Percentiles rank a stretch among this genome's conserved stretches.
Conservation (phyloP, 345 rosid species). For the Nasturtium officinale region DNA sequence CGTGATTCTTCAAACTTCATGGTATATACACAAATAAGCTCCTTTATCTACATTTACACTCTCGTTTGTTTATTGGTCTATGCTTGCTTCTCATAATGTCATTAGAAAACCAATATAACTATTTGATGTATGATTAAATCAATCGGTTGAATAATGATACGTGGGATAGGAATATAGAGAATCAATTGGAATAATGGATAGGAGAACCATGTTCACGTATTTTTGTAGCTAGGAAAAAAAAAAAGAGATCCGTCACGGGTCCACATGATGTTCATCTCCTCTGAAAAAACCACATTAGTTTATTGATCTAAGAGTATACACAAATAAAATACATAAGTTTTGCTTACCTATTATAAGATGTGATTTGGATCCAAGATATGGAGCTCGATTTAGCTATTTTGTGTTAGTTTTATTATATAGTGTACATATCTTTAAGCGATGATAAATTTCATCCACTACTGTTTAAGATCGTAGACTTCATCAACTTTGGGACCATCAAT, state of each 20-base stretch:
- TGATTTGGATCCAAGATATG: slow-evolving; percentile 21
- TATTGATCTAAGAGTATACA: not conserved
- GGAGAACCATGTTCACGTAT: slow-evolving; percentile 18
- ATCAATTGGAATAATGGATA: not conserved
- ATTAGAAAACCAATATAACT: not conserved
- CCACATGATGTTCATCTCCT: slow-evolving; percentile 13
- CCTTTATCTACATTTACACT: not conserved
- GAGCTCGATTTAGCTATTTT: not conserved
- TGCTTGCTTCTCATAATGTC: not conserved
- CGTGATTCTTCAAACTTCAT: not conserved
- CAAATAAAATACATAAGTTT: not conserved
- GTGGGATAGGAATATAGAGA: slow-evolving; percentile 9
- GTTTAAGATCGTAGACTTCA: slow-evolving; percentile 2
- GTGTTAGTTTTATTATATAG: not conserved
- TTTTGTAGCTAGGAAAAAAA: slow-evolving; percentile 17
- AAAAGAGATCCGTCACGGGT: slow-evolving; percentile 17
- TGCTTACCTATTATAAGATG: not conserved
- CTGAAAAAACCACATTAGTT: not conserved
- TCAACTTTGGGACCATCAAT: not conserved
- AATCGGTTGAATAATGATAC: not conserved
- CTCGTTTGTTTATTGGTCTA: not conserved
- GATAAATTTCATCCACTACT: not conserved
- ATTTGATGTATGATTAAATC: slow-evolving; percentile 10
- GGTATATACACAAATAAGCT: slow-evolving; percentile 11
- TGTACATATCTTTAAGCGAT: not conserved